Evolutionary conservation across 2,329 filamentous ascomycete genomes (phyloP), one percentile per base, ranked within the genome.

Genomic region (Phialophora tarda): DNA sequence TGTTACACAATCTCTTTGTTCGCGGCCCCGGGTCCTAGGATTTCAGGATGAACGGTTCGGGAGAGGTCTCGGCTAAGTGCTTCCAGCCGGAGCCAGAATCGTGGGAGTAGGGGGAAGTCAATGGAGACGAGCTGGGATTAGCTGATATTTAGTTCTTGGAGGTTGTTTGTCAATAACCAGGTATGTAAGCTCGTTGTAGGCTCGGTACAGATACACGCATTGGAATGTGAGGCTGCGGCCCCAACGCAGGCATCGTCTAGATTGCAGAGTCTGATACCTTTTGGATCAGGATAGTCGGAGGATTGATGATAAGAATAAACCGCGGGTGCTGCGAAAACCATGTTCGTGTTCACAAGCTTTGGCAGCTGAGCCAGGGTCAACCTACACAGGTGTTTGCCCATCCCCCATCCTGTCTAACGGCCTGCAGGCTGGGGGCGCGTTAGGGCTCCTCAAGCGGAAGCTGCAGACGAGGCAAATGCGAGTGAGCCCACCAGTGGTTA

Each of bases 1-100:
- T 34, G 55, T 63, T 57, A 48, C 67, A 69, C 67, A 64, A 64
- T 44, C 21, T 26, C 65, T 64, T 64, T 68, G 65, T 65, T 55
- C 38, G 51, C 50, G 21, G 24, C 28, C 54, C 30, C 24, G 32
- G 21, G 23, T 12, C 56, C 30, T 14, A n/a, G 3, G 21, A 59
- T 21, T n/a, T 38, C 21, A 41, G 41, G n/a, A 51, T 23, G 24
- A 30, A 14, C 38, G 47, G 23, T 60, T 26, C 50, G 41, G 53
- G 30, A 56, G 41, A 30, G 24, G 54, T 55, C 50, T 68, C 63
- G 66, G 66, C 53, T 66, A 63, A 51, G 56, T 65, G 59, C 66
- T 62, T 59, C 47, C 14, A 28, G 28, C n/a, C 30, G 51, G 32
- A 32, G 50, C 53, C 38, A 53, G 44, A 21, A 59, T 34, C 26